These are phyloP conservation scores for Colletotrichum abscissum DNA, from an alignment of 2,329 filamentous ascomycete species.

Conservation along the genomic window DNA sequence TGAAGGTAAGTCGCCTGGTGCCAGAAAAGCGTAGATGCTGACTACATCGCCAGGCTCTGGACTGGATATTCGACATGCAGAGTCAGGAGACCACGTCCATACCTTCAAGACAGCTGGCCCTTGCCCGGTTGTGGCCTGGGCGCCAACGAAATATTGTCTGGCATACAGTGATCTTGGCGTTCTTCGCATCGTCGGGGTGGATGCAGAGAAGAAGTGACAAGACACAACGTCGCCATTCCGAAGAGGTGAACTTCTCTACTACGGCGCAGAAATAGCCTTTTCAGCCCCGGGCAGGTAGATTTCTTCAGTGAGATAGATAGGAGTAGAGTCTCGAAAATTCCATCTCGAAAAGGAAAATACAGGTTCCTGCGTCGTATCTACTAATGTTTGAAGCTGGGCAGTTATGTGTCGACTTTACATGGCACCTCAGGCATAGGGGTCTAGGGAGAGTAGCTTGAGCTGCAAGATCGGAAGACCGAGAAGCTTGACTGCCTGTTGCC, in stretches of 20 bases:
- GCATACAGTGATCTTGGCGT: constrained; percentile 78
- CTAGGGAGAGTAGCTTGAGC: not conserved
- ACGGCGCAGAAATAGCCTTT: too few species aligned
- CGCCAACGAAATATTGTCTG: constrained; percentile 78
- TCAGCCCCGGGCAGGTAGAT: too few species aligned
- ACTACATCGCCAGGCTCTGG: constrained; percentile 59
- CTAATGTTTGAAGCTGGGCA: not conserved
- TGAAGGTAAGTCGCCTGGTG: constrained; percentile 61
- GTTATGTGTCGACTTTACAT: not conserved
- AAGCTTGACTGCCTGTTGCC: not conserved
- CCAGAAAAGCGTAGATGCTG: not conserved
- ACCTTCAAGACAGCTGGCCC: constrained; percentile 75
- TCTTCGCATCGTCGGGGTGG: constrained; percentile 75
- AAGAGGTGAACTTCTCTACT: not conserved
- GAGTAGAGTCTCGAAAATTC: not conserved
- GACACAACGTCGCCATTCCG: not conserved
- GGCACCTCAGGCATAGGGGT: not conserved
- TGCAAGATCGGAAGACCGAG: not conserved
- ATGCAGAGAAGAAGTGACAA: constrained; percentile 56
- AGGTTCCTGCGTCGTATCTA: not conserved
- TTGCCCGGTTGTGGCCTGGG: constrained; percentile 78
- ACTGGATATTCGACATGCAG: constrained; percentile 77
- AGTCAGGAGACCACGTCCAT: constrained; percentile 79
- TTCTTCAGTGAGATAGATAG: not conserved
- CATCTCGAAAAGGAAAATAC: not conserved